phyloP scores from a whole-genome alignment of 106 monocot species.

The Dioscorea dumetorum region DNA sequence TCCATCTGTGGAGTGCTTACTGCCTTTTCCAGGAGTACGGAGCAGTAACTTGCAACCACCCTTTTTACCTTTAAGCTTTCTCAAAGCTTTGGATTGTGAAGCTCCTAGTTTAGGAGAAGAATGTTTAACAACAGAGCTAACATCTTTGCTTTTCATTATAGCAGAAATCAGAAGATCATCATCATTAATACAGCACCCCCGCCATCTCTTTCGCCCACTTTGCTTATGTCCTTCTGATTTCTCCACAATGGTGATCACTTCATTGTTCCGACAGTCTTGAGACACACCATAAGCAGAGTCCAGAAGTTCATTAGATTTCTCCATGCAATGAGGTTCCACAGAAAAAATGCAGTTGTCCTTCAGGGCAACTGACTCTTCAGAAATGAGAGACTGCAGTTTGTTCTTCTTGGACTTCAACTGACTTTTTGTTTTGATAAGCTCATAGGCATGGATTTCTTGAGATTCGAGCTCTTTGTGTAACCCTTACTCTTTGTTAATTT shows the following conservation, averaged over 20 bases:
- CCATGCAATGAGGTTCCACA: constrained; percentile 1
- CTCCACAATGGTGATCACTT: constrained; percentile 12
- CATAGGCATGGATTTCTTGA: not conserved
- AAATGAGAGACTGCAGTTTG: not conserved
- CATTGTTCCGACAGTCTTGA: constrained; percentile 12
- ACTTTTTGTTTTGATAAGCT: constrained; percentile 8
- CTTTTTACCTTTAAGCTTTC: constrained; percentile 34
- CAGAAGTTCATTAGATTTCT: constrained; percentile 1
- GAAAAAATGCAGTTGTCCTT: constrained; percentile 7
- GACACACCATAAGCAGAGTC: not conserved
- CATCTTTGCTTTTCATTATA: constrained; percentile 61
- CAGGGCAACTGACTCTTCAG: constrained; percentile 13
- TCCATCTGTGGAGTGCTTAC: constrained; percentile 27
- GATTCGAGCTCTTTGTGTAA: constrained; percentile 4
- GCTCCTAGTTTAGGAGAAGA: constrained; percentile 13
- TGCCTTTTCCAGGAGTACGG: constrained; percentile 35
- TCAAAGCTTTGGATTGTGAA: constrained; percentile 24
- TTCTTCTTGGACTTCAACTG: constrained; percentile 7
- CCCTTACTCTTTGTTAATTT: not conserved
- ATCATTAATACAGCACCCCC: constrained; percentile 48
- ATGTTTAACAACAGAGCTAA: constrained; percentile 23
- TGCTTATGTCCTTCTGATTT: constrained; percentile 27
- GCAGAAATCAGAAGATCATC: constrained; percentile 79
- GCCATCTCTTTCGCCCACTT: constrained; percentile 33
- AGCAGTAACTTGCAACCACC: constrained; percentile 34